phyloP scores from a whole-genome alignment of 2,329 filamentous ascomycete genomes.

The Xylaria sp. region DNA sequence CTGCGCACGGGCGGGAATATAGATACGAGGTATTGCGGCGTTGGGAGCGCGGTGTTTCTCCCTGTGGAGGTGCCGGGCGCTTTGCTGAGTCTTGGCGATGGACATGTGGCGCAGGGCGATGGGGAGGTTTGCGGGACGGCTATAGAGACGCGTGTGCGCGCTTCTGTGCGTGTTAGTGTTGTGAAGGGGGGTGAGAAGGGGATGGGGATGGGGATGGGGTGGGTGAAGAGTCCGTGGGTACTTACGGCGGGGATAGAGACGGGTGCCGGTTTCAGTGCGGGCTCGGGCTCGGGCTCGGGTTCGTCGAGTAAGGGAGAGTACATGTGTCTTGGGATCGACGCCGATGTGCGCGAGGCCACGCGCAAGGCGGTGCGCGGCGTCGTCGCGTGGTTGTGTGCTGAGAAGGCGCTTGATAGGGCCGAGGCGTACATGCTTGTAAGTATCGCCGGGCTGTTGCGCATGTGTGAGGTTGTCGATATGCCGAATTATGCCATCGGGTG shows the following conservation, averaged over 20 bases:
- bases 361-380: conserved; percentile 60
- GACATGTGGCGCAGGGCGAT: conserved; percentile 50
- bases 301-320: conserved; percentile 56
- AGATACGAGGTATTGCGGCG: conserved; percentile 62
- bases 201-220: too few relatives aligned
- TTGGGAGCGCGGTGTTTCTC: conserved; percentile 58
- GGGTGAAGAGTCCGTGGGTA: conserved; percentile 62
- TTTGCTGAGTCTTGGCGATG: conserved; percentile 65
- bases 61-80: conserved; percentile 56
- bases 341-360: conserved; percentile 60
- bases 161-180: conserved; percentile 60
- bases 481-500: conserved; percentile 64
- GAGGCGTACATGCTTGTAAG: conserved; percentile 66
- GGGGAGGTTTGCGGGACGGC: conserved; percentile 64
- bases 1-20: conserved; percentile 65
- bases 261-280: too few relatives aligned
- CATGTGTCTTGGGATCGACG: conserved; percentile 60
- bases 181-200: conserved; percentile 49
- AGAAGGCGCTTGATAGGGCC: conserved; percentile 54
- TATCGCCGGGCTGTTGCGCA: conserved; percentile 61
- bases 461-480: conserved; percentile 65
- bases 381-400: conserved; percentile 60
- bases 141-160: conserved; percentile 64
- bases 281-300: too few relatives aligned
- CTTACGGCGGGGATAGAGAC: conserved; percentile 46